A percentile compares a stretch with the other conserved stretches of the same genome.
phyloP scores from a whole-genome alignment of 164 flowering plant species.

The Chimonanthus praecox region DNA sequence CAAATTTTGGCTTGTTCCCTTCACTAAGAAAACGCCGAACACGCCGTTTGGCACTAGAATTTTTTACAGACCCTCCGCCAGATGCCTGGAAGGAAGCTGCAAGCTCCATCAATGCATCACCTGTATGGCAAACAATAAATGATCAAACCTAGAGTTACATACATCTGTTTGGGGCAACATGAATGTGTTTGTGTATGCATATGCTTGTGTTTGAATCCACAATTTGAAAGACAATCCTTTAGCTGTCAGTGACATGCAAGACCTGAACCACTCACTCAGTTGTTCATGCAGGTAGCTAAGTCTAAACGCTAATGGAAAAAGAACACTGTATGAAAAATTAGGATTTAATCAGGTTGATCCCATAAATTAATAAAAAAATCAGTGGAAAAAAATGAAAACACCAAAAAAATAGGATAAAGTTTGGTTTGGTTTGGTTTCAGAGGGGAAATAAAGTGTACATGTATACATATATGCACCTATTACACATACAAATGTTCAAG shows the following conservation, averaged over 20 bases:
- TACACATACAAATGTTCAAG: background rate
- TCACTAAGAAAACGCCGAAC: constrained; percentile 61
- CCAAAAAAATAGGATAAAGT: background rate
- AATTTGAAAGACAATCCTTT: background rate
- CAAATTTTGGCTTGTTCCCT: constrained; percentile 67
- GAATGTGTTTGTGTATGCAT: too few species aligned
- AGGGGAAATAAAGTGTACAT: background rate
- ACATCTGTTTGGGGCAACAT: background rate
- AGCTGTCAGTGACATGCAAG: background rate
- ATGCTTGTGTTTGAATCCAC: too few species aligned
- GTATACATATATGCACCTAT: background rate
- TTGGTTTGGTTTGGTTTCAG: too few species aligned
- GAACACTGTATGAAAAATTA: too few species aligned
- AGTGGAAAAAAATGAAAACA: too few species aligned
- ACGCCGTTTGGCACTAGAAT: constrained; percentile 59
- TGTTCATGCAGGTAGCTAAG: background rate
- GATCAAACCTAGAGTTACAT: background rate
- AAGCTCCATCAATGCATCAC: constrained; percentile 63
- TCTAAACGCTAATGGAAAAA: too few species aligned
- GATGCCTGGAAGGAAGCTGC: constrained; percentile 77
- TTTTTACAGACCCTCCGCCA: constrained; percentile 61
- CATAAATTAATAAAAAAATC: background rate
- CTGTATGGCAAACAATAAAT: constrained; percentile 34
- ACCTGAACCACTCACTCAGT: background rate
- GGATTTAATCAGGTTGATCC: too few species aligned